A percentile compares a stretch with the other conserved stretches of the same genome.
phyloP scores from a whole-genome alignment of 495 filamentous ascomycete species.

The Lindgomyces ingoldianus region DNA sequence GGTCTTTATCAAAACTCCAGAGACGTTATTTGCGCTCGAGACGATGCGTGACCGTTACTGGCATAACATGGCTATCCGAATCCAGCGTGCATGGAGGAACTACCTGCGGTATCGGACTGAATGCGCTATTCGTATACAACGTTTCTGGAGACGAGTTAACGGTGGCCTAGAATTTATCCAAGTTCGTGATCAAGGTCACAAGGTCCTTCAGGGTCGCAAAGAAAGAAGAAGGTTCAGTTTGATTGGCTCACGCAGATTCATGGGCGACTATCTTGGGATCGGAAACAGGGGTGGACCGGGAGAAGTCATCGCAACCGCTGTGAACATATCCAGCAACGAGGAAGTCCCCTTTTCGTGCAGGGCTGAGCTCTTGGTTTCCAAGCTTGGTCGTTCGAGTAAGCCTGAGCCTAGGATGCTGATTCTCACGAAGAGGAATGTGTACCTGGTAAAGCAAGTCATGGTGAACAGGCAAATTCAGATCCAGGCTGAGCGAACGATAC shows the following conservation, averaged over 20 bases:
- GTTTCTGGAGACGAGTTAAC: slow-evolving; percentile 89
- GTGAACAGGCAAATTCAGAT: slow-evolving; percentile 81
- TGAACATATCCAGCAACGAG: slow-evolving; percentile 68
- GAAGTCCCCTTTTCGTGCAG: slow-evolving; percentile 84
- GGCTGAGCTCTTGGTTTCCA: slow-evolving; percentile 82
- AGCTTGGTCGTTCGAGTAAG: slow-evolving; percentile 95
- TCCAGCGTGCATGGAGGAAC: slow-evolving; percentile 96
- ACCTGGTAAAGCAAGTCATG: slow-evolving; percentile 80
- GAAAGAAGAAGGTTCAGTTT: slow-evolving; percentile 89
- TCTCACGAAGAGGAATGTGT: slow-evolving; percentile 81
- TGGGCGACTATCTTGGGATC: slow-evolving; percentile 93
- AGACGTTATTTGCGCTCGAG: slow-evolving; percentile 95
- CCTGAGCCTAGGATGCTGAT: slow-evolving; percentile 81
- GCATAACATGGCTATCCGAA: slow-evolving; percentile 99
- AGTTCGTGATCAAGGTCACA: slow-evolving; percentile 86
- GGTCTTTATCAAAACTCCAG: slow-evolving; percentile 97
- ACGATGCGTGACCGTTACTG: slow-evolving; percentile 97
- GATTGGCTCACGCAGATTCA: slow-evolving; percentile 84
- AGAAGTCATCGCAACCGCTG: slow-evolving; percentile 71
- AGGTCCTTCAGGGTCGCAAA: slow-evolving; percentile 78
- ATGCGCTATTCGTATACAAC: slow-evolving; percentile 89
- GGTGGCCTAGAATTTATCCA: slow-evolving; percentile 85
- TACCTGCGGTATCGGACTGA: slow-evolving; percentile 90
- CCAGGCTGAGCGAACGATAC: slow-evolving; percentile 74
- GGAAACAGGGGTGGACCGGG: slow-evolving; percentile 78